Conservation (phyloP, 768 basidiomycete genomes). For the Leucocoprinus leucothites region DNA sequence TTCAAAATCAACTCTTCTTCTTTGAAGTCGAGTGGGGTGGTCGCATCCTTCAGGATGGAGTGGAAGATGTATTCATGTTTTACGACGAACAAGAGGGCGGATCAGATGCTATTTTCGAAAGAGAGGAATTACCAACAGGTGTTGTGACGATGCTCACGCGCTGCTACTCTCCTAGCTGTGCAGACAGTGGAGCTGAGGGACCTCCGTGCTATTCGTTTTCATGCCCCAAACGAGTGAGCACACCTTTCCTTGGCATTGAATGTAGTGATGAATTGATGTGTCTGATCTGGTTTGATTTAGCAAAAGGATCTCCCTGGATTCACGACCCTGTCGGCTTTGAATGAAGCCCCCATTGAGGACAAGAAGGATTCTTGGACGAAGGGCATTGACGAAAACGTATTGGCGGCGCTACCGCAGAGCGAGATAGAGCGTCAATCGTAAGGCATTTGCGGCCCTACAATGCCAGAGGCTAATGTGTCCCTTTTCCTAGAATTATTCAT, state of each 20-base stretch:
- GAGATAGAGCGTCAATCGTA: constrained; percentile 83
- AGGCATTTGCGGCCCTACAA: constrained; percentile 7
- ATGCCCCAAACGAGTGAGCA: constrained; percentile 67
- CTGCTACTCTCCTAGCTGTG: constrained; percentile 88
- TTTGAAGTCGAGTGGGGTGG: constrained; percentile 97
- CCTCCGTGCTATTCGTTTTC: constrained; percentile 77
- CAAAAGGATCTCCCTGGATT: constrained; percentile 4
- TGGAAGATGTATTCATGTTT: constrained; percentile 94
- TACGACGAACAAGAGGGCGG: constrained; percentile 74
- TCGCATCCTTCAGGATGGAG: constrained; percentile 75
- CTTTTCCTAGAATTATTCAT: constrained; percentile 61
- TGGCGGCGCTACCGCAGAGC: constrained; percentile 57
- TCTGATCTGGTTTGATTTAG: background rate
- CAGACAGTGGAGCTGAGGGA: constrained; percentile 46
- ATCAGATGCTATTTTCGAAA: constrained; percentile 57
- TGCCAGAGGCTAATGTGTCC: background rate
- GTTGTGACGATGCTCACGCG: constrained; percentile 87
- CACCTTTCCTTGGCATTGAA: background rate
- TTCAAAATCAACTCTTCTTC: constrained; percentile 93
- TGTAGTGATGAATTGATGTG: background rate
- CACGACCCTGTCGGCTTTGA: constrained; percentile 20
- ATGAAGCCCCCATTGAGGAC: constrained; percentile 29
- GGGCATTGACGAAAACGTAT: constrained; percentile 37
- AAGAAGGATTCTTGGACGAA: constrained; percentile 45
- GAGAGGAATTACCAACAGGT: constrained; percentile 78